Evolutionary conservation across 495 filamentous ascomycete species (phyloP), one percentile per base, ranked within the genome.

Genomic region (Aspergillus ellipticus): DNA sequence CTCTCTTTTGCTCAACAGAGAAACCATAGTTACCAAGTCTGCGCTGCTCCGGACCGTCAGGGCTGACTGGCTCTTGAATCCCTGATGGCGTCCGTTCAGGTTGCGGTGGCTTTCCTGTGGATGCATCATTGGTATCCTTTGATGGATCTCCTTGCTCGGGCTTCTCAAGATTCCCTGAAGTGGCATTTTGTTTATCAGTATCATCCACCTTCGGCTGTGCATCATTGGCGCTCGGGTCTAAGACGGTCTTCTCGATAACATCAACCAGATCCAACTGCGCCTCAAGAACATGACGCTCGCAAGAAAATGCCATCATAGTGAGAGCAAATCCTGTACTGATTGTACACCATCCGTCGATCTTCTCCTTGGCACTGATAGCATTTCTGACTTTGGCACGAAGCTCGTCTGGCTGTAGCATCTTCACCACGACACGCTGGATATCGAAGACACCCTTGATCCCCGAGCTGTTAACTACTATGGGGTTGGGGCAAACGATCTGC

Each of bases 1-100:
- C 69, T 28, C 49, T 59, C 28, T 51, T 56, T 22, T 67, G 65
- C 46, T 76, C 70, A 16, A n/a, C 11, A 2, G 52, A 39, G 4
- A 16, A 4, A 41, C 24, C 51, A 42, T 46, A 39, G 26, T 57
- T 55, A 20, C 46, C 43, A 2, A 46, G 37, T 16, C 21, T 50
- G 9, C 43, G n/a, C 15, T 37, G n/a, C 4, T 15, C 11, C n/a
- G 3, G 3, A 4, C 35, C n/a, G 11, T 39, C 35, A 2, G 35
- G 5, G 35, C 10, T 39, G 35, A 15, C 35, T 5, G 35, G n/a
- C 11, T 39, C 35, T 4, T 13, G 10, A 13, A 39, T 9, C 5
- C 35, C n/a, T n/a, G 35, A 39, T 13, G 1, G 35, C 3, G 11
- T 39, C n/a, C 35, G 35, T 13, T 39, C n/a, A 5, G 35, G 35